Evolutionary conservation across 148 eudicot genomes (phyloP).

Genomic region (Heliosperma pusillum): DNA sequence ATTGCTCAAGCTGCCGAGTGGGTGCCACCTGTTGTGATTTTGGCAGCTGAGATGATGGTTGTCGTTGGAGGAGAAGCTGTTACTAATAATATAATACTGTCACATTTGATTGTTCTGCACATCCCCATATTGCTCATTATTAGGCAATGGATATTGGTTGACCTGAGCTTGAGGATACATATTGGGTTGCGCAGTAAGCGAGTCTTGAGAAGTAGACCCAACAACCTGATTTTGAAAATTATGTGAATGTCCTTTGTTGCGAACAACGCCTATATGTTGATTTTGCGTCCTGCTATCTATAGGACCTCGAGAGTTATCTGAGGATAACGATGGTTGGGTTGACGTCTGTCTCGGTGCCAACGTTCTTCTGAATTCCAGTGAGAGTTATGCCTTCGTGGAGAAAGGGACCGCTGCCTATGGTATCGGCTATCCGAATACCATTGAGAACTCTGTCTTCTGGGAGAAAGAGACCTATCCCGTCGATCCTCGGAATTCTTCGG

Average conservation of each 20-base stretch:
- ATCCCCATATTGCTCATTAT: constrained; percentile 37
- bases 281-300: constrained; percentile 31
- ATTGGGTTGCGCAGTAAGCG: constrained; percentile 22
- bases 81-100: constrained; percentile 52
- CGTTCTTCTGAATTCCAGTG: constrained; percentile 31
- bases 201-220: constrained; percentile 25
- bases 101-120: constrained; percentile 48
- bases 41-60: constrained; percentile 33
- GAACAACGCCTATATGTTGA: constrained; percentile 22
- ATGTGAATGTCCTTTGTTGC: constrained; percentile 29
- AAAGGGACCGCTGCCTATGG: constrained; percentile 29
- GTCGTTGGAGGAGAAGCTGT: constrained; percentile 46
- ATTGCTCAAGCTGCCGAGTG: constrained; percentile 24
- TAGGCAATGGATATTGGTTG: constrained; percentile 36
- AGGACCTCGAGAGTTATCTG: constrained; percentile 30
- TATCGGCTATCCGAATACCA: constrained; percentile 27
- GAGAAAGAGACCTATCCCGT: constrained; percentile 35
- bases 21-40: constrained; percentile 16
- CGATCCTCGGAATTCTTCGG: constrained; percentile 24
- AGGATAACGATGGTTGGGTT: constrained; percentile 23
- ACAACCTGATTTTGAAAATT: constrained; percentile 34
- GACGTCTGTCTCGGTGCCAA: constrained; percentile 23
- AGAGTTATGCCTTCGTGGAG: constrained; percentile 30
- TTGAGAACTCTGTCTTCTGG: constrained; percentile 28
- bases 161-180: constrained; percentile 36